phyloP scores from a whole-genome alignment of 2,329 filamentous ascomycete genomes.

The Mycosphaerella sp. region DNA sequence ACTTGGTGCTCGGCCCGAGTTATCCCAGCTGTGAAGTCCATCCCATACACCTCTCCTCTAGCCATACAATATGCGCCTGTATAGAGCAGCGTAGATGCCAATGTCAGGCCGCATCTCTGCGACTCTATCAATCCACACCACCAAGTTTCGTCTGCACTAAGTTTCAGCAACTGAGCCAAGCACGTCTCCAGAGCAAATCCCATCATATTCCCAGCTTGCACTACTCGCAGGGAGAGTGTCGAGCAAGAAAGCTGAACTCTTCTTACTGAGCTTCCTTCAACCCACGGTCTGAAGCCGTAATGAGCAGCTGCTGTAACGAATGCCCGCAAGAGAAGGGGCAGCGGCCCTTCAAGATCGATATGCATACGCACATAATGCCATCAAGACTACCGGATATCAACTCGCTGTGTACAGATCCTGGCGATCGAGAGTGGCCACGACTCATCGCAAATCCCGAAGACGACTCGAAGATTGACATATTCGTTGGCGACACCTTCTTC shows the following conservation, averaged over 20 bases:
- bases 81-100: too few relatives aligned
- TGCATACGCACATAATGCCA: slow-evolving; percentile 16
- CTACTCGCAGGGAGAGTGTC: too few relatives aligned
- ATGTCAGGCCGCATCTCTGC: too few relatives aligned
- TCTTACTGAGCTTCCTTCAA: too few relatives aligned
- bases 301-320: background rate
- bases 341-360: slow-evolving; percentile 9
- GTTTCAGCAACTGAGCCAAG: too few relatives aligned
- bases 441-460: slow-evolving; percentile 5
- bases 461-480: slow-evolving; percentile 11
- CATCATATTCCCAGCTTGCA: too few relatives aligned
- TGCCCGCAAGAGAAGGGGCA: background rate
- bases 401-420: background rate
- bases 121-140: too few relatives aligned
- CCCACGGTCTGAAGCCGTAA: background rate
- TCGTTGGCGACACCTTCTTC: slow-evolving; percentile 14
- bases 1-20: background rate
- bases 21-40: background rate
- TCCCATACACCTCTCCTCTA: too few relatives aligned
- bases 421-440: slow-evolving; percentile 9
- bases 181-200: too few relatives aligned
- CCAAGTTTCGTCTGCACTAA: too few relatives aligned
- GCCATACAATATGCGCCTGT: too few relatives aligned
- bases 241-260: too few relatives aligned
- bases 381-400: slow-evolving; percentile 6